phyloP scores from a whole-genome alignment of 2,329 filamentous ascomycete genomes.

The Tympanopsis confertula region DNA sequence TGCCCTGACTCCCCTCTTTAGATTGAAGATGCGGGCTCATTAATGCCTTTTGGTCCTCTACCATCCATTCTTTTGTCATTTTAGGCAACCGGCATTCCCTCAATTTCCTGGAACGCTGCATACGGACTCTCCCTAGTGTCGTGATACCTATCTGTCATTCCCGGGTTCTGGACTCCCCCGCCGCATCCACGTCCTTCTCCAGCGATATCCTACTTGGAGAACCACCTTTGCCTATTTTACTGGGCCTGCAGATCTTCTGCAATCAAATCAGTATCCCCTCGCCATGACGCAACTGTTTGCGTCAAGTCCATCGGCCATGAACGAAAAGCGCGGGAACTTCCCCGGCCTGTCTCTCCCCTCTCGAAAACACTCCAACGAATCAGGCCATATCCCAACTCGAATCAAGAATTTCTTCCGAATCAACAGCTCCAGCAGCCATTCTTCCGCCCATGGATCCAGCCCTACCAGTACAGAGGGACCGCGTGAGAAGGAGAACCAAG shows the following conservation, averaged over 20 bases:
- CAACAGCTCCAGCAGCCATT: constrained; percentile 31
- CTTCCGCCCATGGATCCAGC: background rate
- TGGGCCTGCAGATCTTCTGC: constrained; percentile 3
- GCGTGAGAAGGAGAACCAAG: background rate
- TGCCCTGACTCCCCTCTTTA: background rate
- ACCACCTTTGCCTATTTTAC: no score
- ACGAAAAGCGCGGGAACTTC: constrained; percentile 31
- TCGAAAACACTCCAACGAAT: constrained; percentile 27
- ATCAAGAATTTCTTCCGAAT: constrained; percentile 64
- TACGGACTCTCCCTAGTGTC: background rate
- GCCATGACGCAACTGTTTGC: constrained; percentile 29
- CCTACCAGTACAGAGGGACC: no score
- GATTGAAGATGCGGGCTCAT: background rate
- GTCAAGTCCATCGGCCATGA: constrained; percentile 19
- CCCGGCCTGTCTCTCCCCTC: constrained; percentile 27
- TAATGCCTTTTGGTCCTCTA: background rate
- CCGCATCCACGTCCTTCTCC: no score
- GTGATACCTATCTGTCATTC: no score
- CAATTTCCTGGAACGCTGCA: background rate
- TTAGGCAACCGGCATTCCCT: no score
- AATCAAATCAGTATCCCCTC: constrained; percentile 4
- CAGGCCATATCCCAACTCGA: constrained; percentile 53
- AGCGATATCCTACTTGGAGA: no score
- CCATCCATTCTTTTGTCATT: background rate
- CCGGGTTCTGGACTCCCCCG: no score